Evolutionary conservation across 306 rosid genomes (phyloP).

Genomic region (Cucumis melo): DNA sequence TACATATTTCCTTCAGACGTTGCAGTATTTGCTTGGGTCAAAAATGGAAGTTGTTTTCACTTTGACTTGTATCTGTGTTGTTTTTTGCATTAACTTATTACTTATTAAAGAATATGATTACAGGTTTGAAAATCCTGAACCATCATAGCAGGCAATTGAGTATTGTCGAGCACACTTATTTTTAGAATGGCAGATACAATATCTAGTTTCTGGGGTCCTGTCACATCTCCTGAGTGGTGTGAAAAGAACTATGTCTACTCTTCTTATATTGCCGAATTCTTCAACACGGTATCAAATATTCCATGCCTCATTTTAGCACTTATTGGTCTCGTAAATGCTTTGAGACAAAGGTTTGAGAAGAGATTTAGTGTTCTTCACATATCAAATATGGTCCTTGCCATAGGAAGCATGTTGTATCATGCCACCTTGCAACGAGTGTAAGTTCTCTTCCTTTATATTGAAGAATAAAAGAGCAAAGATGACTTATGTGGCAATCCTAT

Average conservation of each 20-base stretch:
- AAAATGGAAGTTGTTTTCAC: not conserved
- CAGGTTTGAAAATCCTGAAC: conserved; percentile 2
- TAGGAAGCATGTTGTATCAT: conserved; percentile 88
- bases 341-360: conserved; percentile 93
- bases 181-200: conserved; percentile 40
- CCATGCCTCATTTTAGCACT: conserved; percentile 82
- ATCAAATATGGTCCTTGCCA: conserved; percentile 78
- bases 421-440: conserved; percentile 77
- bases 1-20: not conserved
- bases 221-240: conserved; percentile 65
- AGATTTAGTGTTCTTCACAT: conserved; percentile 80
- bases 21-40: not conserved
- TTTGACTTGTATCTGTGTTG: not conserved
- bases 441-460: conserved; percentile 4
- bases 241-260: conserved; percentile 53
- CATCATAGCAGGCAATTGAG: not conserved
- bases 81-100: not conserved
- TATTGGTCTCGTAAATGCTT: conserved; percentile 72
- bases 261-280: conserved; percentile 67
- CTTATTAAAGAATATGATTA: not conserved
- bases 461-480: not conserved
- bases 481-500: not conserved
- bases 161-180: not conserved
- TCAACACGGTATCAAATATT: conserved; percentile 38
- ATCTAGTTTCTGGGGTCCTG: conserved; percentile 83